Base-by-base conservation (phyloP, 305 asterid genomes). In the Vinca major region DNA sequence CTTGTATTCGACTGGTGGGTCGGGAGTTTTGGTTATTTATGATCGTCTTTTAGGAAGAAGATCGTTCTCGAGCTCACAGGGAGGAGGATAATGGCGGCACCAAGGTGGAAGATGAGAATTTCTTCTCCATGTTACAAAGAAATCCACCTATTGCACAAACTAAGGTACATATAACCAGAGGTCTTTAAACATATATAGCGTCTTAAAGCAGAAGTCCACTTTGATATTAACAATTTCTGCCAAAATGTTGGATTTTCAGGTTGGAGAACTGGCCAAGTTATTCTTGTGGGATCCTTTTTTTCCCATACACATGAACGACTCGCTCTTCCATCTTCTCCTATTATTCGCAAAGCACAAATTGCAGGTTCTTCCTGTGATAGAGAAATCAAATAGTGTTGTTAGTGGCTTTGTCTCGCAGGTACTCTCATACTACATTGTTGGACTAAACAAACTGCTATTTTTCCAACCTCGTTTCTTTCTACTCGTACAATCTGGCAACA, bases 111-210 rank as follows among this genome's bases (percentile, higher is more conserved):
- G 50, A 64, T 17, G 54, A 70, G 19, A 67, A 65, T 17, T 61
- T 70, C 68, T 44, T 49, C 43, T 19, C 26, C 12, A 19, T 48
- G 50, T 51, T 61, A 4, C 52, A 49, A 21, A 45, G 45, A 48
- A 61, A 70, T 61, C 74, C 55, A 37, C 68, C 67, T 62, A 33
- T 70, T 70, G 65, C 65, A 48, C 74, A 70, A 63, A 70, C 74
- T 37, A 62, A 62, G 74, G 74, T 62, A 17, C 17, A 26, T 26
- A 26, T 26, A 26, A 26, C 1, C 33, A 26, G 33, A 26, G 33
- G 33, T 26, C 33, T 26, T 26, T 26, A 0, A 26, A 26, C 33
- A 26, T n/a, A n/a, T n/a, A n/a, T 26, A 26, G 33, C 33, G 33
- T 26, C 33, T 26, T 26, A 26, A 26, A 26, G 33, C 33, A 26